Base-by-base conservation (phyloP, 805 yeast genomes). In the Wickerhamomyces subpelliculosus region DNA sequence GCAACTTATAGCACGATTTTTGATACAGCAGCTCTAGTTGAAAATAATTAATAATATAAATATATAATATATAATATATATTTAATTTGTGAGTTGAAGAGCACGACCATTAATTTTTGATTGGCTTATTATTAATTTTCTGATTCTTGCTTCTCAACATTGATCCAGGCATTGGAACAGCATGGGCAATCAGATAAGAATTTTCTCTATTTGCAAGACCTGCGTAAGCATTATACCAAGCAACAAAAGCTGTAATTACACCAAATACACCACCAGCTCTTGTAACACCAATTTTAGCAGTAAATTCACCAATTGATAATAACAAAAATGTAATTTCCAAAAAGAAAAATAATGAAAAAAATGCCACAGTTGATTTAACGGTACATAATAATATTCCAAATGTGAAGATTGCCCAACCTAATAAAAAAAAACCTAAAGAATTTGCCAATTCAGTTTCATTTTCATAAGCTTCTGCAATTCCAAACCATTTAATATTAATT, bases 351-450 rank as follows among this genome's bases (percentile, higher is more conserved):
- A 80, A 64, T 4, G 65, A 43, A 50, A 77, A 75, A 64, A 80
- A 77, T 35, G 81, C 77, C 17, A 78, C 68, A 3, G 87, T 80
- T 5, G 87, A 77, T 48, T 79, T 72, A 52, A 76, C 51, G 4
- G 86, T 80, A 50, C 77, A 68, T 31, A 75, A 34, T 18, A 69
- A 48, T 38, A 81, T 48, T 40, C 76, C 66, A 23, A 71, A 65
- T 0, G 86, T 78, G 58, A 81, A 78, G 23, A 80, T 58, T 14
- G 73, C 56, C 87, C 87, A 81, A 7, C 76, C 84, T 14, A 78
- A 40, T 27, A 80, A 51, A 52, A 61, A 80, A 52, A 80, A 70
- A 0, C 83, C 84, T 16, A 79, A 52, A 4, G 82, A 84, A 46
- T 70, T 64, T 9, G 50, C 56, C 19, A 72, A 57, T 36, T 65